Evolutionary conservation across 805 yeast genomes (phyloP), one percentile per base, ranked within the genome.

Genomic region (Yamadazyma nakazawae): DNA sequence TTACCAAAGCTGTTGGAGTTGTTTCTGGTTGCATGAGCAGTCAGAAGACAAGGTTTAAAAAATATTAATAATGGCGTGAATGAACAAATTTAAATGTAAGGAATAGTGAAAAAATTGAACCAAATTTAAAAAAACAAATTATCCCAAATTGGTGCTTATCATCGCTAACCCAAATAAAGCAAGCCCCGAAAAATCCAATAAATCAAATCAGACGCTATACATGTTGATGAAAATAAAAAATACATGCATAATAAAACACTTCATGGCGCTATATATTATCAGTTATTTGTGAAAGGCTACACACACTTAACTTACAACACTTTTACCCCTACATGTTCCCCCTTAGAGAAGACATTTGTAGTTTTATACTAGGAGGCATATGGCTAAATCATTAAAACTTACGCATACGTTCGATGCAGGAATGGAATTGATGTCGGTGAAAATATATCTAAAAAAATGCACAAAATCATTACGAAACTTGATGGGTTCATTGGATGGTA

Each of bases 1-100:
- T 66, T 19, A 79, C 72, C 34, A 75, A 67, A 31, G 75, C 77
- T n/a, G 56, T 54, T 28, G 32, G 32, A 28, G 32, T 28, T 28
- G 11, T 28, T 3, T 28, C 32, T 28, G 32, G 32, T 28, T 28
- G 32, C 32, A 28, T 28, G 32, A 28, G 32, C 32, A 28, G 32
- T 28, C 32, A 28, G 32, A 28, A 28, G 32, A 28, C 32, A 18
- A 19, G n/a, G 24, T 34, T 16, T 19, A 34, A 34, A 17, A 32
- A 34, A 17, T 19, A 17, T 17, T n/a, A 34, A 17, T 17, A 34
- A 17, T 17, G 16, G 37, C 37, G 37, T 34, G 16, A 34, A n/a
- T 11, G 6, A 13, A 34, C 37, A 34, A 34, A 34, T 34, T 34
- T 34, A 34, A 34, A 34, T 34, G 37, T n/a, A 14, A 37, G 19